Evolutionary conservation across 768 basidiomycete genomes (phyloP).

Genomic region (Xerocomellus dryophilus): DNA sequence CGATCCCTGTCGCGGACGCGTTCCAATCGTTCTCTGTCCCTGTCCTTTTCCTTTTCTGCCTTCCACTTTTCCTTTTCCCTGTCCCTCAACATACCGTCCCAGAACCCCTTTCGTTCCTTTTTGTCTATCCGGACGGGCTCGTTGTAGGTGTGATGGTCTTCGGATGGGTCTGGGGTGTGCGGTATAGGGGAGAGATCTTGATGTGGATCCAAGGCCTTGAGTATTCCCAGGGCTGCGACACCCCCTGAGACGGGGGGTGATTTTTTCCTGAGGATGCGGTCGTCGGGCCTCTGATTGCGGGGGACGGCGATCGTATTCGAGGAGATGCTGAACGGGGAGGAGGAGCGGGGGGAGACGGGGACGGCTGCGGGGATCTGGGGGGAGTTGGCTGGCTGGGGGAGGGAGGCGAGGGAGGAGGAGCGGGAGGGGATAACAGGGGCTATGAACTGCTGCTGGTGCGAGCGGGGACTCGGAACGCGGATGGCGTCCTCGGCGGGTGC

Average conservation of each 20-base stretch:
- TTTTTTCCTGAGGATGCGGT: constrained; percentile 29
- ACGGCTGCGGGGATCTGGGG: constrained; percentile 32
- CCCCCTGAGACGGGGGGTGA: constrained; percentile 31
- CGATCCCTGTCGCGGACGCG: constrained; percentile 29
- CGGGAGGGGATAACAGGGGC: constrained; percentile 41
- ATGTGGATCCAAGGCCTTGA: constrained; percentile 58
- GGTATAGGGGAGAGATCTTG: constrained; percentile 17
- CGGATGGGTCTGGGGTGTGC: constrained; percentile 25
- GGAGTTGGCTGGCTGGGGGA: constrained; percentile 41
- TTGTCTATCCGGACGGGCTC: constrained; percentile 37
- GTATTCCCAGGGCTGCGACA: constrained; percentile 15
- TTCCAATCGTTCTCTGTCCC: constrained; percentile 33
- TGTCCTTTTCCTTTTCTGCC: constrained; percentile 36
- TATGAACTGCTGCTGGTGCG: constrained; percentile 27
- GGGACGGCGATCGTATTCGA: constrained; percentile 19
- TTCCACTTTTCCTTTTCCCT: constrained; percentile 35
- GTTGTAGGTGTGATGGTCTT: constrained; percentile 30
- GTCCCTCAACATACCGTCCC: constrained; percentile 41
- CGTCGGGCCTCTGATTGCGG: constrained; percentile 18
- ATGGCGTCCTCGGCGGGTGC: constrained; percentile 25
- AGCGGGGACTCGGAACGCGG: constrained; percentile 21
- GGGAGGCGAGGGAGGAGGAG: constrained; percentile 49
- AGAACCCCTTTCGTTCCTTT: constrained; percentile 55
- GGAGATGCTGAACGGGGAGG: constrained; percentile 45
- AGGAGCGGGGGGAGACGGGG: constrained; percentile 35